phyloP scores from a whole-genome alignment of 2,329 filamentous ascomycete genomes.

The Ilyonectria destructans region DNA sequence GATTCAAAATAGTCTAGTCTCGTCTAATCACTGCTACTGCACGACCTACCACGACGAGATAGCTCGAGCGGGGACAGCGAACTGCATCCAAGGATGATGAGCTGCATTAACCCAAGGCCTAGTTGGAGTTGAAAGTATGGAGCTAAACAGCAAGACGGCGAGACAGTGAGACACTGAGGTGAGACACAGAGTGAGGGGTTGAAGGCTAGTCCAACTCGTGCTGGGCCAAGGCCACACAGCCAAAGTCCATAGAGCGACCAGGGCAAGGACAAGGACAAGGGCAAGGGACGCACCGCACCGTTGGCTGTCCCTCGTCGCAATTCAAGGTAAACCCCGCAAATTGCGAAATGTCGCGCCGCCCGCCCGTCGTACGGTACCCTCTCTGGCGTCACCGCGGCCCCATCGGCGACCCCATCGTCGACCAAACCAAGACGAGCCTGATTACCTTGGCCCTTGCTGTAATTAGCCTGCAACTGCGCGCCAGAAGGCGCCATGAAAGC shows the following conservation, averaged over 20 bases:
- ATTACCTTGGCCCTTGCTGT: slow-evolving; percentile 34
- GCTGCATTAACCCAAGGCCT: slow-evolving; percentile 26
- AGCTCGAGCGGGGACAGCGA: slow-evolving; percentile 16
- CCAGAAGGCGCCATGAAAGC: slow-evolving; percentile 1
- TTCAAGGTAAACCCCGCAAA: slow-evolving; percentile 31
- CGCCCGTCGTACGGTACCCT: slow-evolving; percentile 14
- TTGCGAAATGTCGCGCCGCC: slow-evolving; percentile 22
- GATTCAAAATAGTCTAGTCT: background rate
- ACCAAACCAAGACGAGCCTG: slow-evolving; percentile 42
- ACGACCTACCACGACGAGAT: background rate
- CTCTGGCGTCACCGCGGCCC: slow-evolving; percentile 38
- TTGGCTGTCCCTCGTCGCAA: background rate
- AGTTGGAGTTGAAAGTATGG: slow-evolving; percentile 16
- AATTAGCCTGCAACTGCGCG: slow-evolving; percentile 18
- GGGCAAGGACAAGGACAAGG: slow-evolving; percentile 11
- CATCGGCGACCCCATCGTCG: slow-evolving; percentile 37
- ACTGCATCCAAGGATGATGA: slow-evolving; percentile 27
- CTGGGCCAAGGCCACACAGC: background rate
- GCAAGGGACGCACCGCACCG: slow-evolving; percentile 24
- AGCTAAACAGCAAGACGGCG: slow-evolving; percentile 18
- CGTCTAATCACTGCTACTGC: background rate
- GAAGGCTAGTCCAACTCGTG: background rate
- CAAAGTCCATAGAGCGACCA: background rate
- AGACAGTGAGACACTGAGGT: background rate
- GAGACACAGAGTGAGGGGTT: slow-evolving; percentile 3